Evolutionary conservation across 148 eudicot species (phyloP).

Genomic region (Linanthus parryae): DNA sequence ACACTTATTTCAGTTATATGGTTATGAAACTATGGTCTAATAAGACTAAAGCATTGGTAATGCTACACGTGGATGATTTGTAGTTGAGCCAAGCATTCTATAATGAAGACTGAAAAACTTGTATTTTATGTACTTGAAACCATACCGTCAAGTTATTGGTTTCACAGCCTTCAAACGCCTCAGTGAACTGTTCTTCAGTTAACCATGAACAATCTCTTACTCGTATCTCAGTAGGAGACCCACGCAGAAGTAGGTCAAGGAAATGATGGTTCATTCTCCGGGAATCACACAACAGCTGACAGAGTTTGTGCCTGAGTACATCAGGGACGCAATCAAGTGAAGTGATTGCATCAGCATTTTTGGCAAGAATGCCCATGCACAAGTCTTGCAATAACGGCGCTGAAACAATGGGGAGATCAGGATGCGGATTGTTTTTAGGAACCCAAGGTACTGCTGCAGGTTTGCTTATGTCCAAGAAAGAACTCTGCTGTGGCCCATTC

Average conservation of each 20-base stretch:
- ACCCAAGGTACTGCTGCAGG: constrained; percentile 45
- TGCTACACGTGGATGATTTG: too few relatives aligned
- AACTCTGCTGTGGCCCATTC: constrained; percentile 11
- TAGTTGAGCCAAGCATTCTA: not conserved
- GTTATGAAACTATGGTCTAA: too few relatives aligned
- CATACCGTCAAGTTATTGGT: constrained; percentile 45
- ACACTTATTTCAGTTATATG: too few relatives aligned
- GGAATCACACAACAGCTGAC: constrained; percentile 59
- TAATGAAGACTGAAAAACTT: not conserved
- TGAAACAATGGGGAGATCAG: constrained; percentile 4
- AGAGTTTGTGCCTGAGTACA: constrained; percentile 59
- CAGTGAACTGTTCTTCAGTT: constrained; percentile 50
- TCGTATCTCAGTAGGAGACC: constrained; percentile 78
- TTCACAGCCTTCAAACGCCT: constrained; percentile 35
- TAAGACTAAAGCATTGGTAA: too few relatives aligned
- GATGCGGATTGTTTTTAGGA: constrained; percentile 28
- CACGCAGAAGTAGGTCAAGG: constrained; percentile 58
- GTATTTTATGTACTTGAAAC: not conserved
- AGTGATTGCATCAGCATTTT: constrained; percentile 69
- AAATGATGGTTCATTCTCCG: constrained; percentile 61
- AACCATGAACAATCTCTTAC: constrained; percentile 86
- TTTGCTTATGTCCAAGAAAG: constrained; percentile 15
- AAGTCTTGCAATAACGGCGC: constrained; percentile 57
- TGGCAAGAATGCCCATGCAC: constrained; percentile 43
- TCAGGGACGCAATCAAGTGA: constrained; percentile 75